phyloP scores from a whole-genome alignment of 1,284 basidiomycete species.

The Pseudozyma tsukubaensis region DNA sequence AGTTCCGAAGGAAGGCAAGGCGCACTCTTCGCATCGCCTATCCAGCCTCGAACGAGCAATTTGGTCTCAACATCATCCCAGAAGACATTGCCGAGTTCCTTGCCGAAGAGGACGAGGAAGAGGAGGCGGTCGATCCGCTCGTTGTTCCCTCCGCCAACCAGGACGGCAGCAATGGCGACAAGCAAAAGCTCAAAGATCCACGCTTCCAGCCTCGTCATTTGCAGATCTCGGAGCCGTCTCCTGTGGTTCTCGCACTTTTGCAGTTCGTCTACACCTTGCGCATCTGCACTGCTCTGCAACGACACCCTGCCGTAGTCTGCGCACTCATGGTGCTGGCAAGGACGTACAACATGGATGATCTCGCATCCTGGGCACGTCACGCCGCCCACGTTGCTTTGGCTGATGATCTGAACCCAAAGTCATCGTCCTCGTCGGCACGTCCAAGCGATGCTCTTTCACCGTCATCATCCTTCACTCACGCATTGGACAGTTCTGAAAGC shows the following conservation, averaged over 20 bases:
- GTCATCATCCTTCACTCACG: slow-evolving; percentile 25
- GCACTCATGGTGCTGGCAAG: slow-evolving; percentile 85
- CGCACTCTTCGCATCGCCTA: slow-evolving; percentile 38
- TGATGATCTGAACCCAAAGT: slow-evolving; percentile 51
- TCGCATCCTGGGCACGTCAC: slow-evolving; percentile 84
- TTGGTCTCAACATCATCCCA: slow-evolving; percentile 37
- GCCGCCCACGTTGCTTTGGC: slow-evolving; percentile 78
- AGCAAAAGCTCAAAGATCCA: slow-evolving; percentile 73
- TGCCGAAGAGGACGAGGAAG: slow-evolving; percentile 43
- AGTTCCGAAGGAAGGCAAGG: slow-evolving; percentile 52
- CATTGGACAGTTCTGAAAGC: slow-evolving; percentile 27
- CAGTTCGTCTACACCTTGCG: slow-evolving; percentile 92
- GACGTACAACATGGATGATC: slow-evolving; percentile 82
- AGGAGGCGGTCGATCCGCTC: slow-evolving; percentile 36
- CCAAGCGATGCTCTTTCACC: slow-evolving; percentile 32
- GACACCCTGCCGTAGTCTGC: slow-evolving; percentile 86
- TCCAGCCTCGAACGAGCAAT: slow-evolving; percentile 24
- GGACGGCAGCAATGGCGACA: slow-evolving; percentile 13
- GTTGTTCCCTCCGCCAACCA: slow-evolving; percentile 10
- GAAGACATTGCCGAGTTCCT: slow-evolving; percentile 48
- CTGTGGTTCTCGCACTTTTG: slow-evolving; percentile 85
- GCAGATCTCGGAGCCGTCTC: slow-evolving; percentile 86
- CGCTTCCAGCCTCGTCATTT: slow-evolving; percentile 82
- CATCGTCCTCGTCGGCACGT: slow-evolving; percentile 15
- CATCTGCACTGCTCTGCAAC: slow-evolving; percentile 87